phyloP scores from a whole-genome alignment of 2,329 filamentous ascomycete species.

The Mollisiaceae sp. region DNA sequence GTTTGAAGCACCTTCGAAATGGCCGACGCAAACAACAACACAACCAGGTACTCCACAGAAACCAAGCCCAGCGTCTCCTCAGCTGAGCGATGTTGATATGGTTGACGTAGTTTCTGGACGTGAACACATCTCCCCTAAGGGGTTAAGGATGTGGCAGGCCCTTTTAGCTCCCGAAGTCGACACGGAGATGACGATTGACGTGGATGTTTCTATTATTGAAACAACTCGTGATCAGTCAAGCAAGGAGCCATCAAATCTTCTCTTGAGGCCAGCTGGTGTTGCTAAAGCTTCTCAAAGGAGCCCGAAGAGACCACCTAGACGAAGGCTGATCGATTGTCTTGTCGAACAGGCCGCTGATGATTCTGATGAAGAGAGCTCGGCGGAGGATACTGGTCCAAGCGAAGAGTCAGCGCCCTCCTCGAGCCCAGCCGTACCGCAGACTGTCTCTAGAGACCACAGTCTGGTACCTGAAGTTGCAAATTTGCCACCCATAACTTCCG shows the following conservation, averaged over 20 bases:
- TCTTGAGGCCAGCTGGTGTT: slow-evolving; percentile 26
- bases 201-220: background rate
- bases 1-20: slow-evolving; percentile 16
- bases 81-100: slow-evolving; percentile 31
- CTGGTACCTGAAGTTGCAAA: slow-evolving; percentile 19
- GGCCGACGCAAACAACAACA: background rate
- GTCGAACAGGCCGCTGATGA: slow-evolving; percentile 36
- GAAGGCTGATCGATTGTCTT: slow-evolving; percentile 43
- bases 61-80: slow-evolving; percentile 26
- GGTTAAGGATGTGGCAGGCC: slow-evolving; percentile 38
- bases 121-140: slow-evolving; percentile 36
- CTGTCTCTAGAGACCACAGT: slow-evolving; percentile 29
- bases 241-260: background rate
- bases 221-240: background rate
- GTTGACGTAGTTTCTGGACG: slow-evolving; percentile 30
- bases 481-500: slow-evolving; percentile 21
- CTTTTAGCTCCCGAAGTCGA: slow-evolving; percentile 32
- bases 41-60: slow-evolving; percentile 4
- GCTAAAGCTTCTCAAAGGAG: slow-evolving; percentile 28
- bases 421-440: background rate
- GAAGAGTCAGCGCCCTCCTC: slow-evolving; percentile 13
- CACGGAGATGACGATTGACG: slow-evolving; percentile 10
- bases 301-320: slow-evolving; percentile 29
- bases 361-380: slow-evolving; percentile 24
- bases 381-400: slow-evolving; percentile 20